phyloP scores from a whole-genome alignment of 139 green algal species.

The Desmodesmus armatus region DNA sequence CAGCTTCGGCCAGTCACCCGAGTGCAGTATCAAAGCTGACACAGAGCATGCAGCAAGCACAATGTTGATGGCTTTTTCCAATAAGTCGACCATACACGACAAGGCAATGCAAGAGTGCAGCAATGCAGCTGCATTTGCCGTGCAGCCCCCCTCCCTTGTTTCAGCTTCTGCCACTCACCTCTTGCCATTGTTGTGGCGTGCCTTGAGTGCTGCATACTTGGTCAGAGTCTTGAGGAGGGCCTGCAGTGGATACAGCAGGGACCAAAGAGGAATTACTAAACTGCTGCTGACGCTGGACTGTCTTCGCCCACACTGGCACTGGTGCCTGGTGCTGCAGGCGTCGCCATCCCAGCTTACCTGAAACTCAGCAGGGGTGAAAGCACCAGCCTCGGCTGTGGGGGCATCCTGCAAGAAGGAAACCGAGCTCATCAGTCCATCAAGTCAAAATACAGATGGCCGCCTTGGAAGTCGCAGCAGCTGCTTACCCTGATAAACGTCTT shows the following conservation, averaged over 20 bases:
- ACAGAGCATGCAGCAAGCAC: too few relatives aligned
- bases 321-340: background rate
- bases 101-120: too few relatives aligned
- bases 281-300: background rate
- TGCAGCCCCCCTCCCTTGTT: too few relatives aligned
- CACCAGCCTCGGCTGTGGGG: background rate
- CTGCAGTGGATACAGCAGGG: background rate
- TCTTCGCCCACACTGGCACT: background rate
- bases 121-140: too few relatives aligned
- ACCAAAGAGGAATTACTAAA: background rate
- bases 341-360: background rate
- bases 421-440: background rate
- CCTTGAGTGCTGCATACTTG: conserved; percentile 24
- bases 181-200: background rate
- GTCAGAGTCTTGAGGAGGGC: background rate
- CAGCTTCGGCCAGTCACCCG: too few relatives aligned
- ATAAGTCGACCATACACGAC: too few relatives aligned
- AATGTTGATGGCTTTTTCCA: too few relatives aligned
- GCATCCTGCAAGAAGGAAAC: background rate
- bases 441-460: background rate
- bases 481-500: conserved; percentile 7
- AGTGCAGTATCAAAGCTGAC: too few relatives aligned
- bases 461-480: background rate
- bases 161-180: background rate
- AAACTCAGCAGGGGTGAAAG: conserved; percentile 1